These are phyloP conservation scores for Acanthamoeba castellanii DNA, from an alignment of 208 protist species.

Conservation along the genomic window DNA sequence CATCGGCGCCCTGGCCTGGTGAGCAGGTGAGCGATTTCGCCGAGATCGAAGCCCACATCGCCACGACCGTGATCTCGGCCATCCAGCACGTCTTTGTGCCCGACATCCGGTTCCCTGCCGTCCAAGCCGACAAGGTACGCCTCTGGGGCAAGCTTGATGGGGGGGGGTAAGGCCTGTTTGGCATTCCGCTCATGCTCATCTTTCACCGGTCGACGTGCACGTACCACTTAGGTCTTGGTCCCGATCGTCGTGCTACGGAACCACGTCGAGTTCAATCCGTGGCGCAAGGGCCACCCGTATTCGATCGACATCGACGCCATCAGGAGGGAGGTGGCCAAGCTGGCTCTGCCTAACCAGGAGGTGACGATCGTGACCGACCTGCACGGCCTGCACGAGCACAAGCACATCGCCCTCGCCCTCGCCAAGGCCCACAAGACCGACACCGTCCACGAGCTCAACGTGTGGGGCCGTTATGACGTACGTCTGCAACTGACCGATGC, in stretches of 20 bases:
- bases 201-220: no score
- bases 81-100: conserved; percentile 27
- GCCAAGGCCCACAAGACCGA: conserved; percentile 36
- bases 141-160: no score
- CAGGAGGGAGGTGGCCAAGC: neutral
- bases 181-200: no score
- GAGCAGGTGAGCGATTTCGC: neutral
- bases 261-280: conserved; percentile 66
- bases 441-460: conserved; percentile 12
- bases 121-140: conserved; percentile 43
- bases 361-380: conserved; percentile 24
- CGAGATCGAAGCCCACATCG: conserved; percentile 1
- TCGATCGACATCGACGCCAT: conserved; percentile 53
- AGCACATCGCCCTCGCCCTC: conserved; percentile 31
- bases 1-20: no score
- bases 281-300: neutral
- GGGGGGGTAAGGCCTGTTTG: no score
- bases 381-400: conserved; percentile 63
- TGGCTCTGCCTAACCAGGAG: conserved; percentile 60
- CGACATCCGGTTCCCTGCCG: conserved; percentile 13
- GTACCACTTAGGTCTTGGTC: neutral
- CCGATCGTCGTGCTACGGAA: conserved; percentile 61
- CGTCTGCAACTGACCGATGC: no score
- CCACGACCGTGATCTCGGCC: neutral
- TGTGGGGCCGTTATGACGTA: neutral